phyloP scores from a whole-genome alignment of 2,329 filamentous ascomycete genomes.

The Periconia sp. region DNA sequence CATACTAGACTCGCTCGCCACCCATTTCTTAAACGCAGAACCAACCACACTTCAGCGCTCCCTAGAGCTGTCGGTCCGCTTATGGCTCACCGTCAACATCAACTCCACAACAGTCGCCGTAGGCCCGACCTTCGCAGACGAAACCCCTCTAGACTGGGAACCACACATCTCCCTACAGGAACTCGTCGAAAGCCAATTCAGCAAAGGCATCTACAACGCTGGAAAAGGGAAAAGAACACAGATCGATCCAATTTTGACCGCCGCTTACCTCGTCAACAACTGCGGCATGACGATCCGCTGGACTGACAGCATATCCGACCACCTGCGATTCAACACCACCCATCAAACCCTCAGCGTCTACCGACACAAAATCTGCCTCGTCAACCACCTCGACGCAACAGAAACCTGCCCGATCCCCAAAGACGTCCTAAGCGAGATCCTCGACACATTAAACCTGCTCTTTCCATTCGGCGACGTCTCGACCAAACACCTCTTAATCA shows the following conservation, averaged over 20 bases:
- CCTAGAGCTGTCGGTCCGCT: slow-evolving; percentile 9
- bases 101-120: slow-evolving; percentile 7
- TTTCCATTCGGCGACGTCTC: slow-evolving; percentile 11
- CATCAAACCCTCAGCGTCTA: slow-evolving; percentile 7
- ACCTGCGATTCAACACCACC: slow-evolving; percentile 5
- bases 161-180: slow-evolving; percentile 1
- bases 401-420: slow-evolving; percentile 6
- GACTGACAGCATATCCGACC: slow-evolving; percentile 10
- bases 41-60: slow-evolving; percentile 7
- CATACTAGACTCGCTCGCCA: neutral
- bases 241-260: slow-evolving; percentile 11
- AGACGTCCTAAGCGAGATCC: slow-evolving; percentile 9
- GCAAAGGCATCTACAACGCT: neutral
- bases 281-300: slow-evolving; percentile 13
- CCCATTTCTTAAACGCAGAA: slow-evolving; percentile 1
- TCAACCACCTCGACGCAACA: slow-evolving; percentile 4
- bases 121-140: slow-evolving; percentile 8
- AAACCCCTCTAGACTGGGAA: slow-evolving; percentile 9
- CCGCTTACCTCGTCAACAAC: slow-evolving; percentile 11
- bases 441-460: slow-evolving; percentile 14
- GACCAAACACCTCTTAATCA: slow-evolving; percentile 10
- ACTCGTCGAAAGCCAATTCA: slow-evolving; percentile 4
- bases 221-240: neutral
- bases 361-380: slow-evolving; percentile 13
- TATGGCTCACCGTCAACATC: slow-evolving; percentile 15